Base-by-base conservation (phyloP, 768 basidiomycete species). In the Trichaptum fuscoviolaceum region DNA sequence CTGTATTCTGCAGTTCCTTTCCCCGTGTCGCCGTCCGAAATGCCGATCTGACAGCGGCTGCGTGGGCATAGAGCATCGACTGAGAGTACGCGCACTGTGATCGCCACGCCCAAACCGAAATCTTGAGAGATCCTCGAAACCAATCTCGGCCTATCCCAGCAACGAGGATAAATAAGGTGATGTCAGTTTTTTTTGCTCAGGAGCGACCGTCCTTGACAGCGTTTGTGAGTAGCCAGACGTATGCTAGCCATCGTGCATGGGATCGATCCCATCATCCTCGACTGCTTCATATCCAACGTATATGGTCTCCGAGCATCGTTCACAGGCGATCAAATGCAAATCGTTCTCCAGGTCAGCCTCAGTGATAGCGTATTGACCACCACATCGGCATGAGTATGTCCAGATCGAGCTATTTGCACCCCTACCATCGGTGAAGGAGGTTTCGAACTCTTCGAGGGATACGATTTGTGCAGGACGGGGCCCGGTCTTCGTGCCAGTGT, bases 231-330 rank as follows among this genome's bases (percentile, higher is more conserved):
- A 30, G 4, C 30, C 30, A 8, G 30, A 30, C 10, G 10, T 20
- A 15, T 12, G 42, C 42, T 52, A 52, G 3, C 42, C 42, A 52
- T 52, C 42, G 5, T 52, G 42, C 2, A 6, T 20, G 42, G 15
- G 30, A 30, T 30, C 20, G 3, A 52, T 12, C 2, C 62, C 57
- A 23, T 61, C 69, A 42, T 70, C 76, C 57, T 80, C 79, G 23
- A 73, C 78, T 15, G 83, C 71, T 75, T 94, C 89, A 71, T 92
- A 94, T 1, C 93, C 92, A n/a, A 87, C 90, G 90, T 92, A 94
- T 0, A 94, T 79, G 9, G 85, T 86, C 75, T 94, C 93, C 18
- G 93, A 95, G 73, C 92, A 94, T 64, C 85, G 84, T 65, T 77
- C 83, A 69, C 93, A 95, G 1, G 83, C 86, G 10, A 92, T 78